Evolutionary conservation across 2,329 filamentous ascomycete genomes (phyloP).

Genomic region (Truncatella angustata): DNA sequence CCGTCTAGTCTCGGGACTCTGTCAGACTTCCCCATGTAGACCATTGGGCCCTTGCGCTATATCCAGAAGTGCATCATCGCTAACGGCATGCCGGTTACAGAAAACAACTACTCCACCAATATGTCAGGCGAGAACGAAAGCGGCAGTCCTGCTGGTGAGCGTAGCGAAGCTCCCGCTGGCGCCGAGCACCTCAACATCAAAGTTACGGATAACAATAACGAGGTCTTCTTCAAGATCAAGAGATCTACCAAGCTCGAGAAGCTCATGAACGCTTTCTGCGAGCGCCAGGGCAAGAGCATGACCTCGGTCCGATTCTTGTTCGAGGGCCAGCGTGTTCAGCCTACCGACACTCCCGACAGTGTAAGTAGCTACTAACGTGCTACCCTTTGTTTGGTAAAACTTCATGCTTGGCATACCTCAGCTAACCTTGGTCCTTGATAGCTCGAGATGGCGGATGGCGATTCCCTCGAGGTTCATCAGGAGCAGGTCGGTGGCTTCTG

Average conservation of each 20-base stretch:
- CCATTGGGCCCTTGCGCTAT: too few species aligned
- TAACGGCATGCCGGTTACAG: too few species aligned
- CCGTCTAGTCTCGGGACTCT: too few species aligned
- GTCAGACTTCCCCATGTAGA: too few species aligned
- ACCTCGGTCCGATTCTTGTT: constrained; percentile 91
- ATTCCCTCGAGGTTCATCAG: constrained; percentile 95
- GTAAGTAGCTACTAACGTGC: constrained; percentile 55
- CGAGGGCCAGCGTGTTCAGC: constrained; percentile 89
- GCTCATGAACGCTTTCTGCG: constrained; percentile 97
- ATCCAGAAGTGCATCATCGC: too few species aligned
- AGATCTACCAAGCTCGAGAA: constrained; percentile 93
- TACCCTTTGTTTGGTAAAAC: not conserved
- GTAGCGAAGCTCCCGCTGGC: constrained; percentile 39
- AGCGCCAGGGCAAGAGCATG: constrained; percentile 85
- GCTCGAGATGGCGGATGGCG: constrained; percentile 96
- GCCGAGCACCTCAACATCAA: constrained; percentile 97
- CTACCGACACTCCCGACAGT: constrained; percentile 84
- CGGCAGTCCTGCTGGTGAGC: constrained; percentile 42
- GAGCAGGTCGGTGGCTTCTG: constrained; percentile 92
- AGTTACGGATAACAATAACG: constrained; percentile 98
- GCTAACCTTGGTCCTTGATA: constrained; percentile 35
- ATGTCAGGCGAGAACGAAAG: constrained; percentile 55
- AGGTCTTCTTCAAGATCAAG: constrained; percentile 99
- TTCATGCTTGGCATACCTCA: not conserved
- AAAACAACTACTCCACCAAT: not conserved